A percentile compares a stretch with the other conserved stretches of the same genome.
Evolutionary conservation across 495 filamentous ascomycete genomes (phyloP).

Genomic region (Penicillium crystallinum): DNA sequence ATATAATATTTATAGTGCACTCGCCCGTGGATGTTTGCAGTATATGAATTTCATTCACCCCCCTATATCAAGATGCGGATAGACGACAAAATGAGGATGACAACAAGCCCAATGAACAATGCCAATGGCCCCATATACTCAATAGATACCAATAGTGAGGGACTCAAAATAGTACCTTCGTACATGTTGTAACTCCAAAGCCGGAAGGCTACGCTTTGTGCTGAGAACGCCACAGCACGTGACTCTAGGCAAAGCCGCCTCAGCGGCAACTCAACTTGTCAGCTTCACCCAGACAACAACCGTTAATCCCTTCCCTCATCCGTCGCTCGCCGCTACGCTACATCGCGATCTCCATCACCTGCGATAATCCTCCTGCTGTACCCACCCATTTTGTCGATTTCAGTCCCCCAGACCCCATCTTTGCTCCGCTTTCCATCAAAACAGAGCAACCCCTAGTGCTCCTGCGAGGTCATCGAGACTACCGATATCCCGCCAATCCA

Average conservation of each 20-base stretch:
- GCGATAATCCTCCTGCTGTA: neutral
- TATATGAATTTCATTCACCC: conserved; percentile 9
- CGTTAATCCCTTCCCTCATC: conserved; percentile 16
- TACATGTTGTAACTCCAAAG: too few relatives aligned
- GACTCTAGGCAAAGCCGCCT: conserved; percentile 19
- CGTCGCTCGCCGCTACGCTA: conserved; percentile 8
- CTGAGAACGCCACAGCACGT: conserved; percentile 25
- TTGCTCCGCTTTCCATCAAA: conserved; percentile 7
- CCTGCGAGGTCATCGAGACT: conserved; percentile 9
- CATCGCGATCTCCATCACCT: conserved; percentile 3
- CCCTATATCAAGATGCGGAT: neutral
- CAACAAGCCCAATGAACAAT: neutral
- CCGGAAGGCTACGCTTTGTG: conserved; percentile 1
- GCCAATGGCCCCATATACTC: neutral
- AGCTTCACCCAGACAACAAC: conserved; percentile 27
- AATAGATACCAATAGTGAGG: neutral
- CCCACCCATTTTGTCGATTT: neutral
- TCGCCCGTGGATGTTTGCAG: conserved; percentile 7
- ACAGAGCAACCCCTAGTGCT: conserved; percentile 21
- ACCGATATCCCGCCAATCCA: conserved; percentile 3
- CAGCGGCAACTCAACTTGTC: conserved; percentile 35
- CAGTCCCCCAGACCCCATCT: neutral
- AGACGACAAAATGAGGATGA: neutral
- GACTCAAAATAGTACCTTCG: neutral
- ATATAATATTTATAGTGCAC: neutral